Evolutionary conservation across 1,284 basidiomycete genomes (phyloP), one percentile per base, ranked within the genome.

Genomic region (Cryptococcus depauperatus): DNA sequence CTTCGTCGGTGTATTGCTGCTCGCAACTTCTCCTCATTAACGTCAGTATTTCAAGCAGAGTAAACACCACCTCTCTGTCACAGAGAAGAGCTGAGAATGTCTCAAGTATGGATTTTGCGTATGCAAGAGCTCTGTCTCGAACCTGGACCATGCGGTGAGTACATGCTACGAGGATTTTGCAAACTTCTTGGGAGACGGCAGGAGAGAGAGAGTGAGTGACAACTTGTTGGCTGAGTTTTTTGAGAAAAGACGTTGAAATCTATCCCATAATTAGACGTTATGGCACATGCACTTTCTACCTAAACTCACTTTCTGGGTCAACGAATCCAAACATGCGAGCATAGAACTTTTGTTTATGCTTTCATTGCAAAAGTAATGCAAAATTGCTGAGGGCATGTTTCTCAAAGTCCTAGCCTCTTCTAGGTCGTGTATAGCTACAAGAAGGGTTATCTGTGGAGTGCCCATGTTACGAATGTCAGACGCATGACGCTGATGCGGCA

Each of bases 21-120:
- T 97, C 89, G 64, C 90, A 92, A 1, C 85, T 82, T 42, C 82
- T 79, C 45, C 91, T 80, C 54, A 98, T 74, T 11, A 97, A 75
- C 0, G 93, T 96, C 48, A 98, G 75, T 35, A 90, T 83, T 66
- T 98, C 95, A 35, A 98, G 76, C 48, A 97, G 84, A 23, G 85
- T 81, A 55, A 84, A 87, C 5, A 98, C 86, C 28, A 97, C 77
- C 11, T 83, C 78, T 10, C 83, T 79, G 63, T 93, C 85, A 69
- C 92, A 97, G 77, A 97, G 84, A 49, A 98, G 73, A 7, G 89
- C 90, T 0, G 95, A 92, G 71, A 96, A 95, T 1, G 85, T 87
- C n/a, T 82, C 83, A 54, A 97, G 81, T 37, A 98, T 75, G 32
- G 82, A 79, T 68, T 91, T 81, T 22, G 95, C 76, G 62, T 87